Evolutionary conservation across 169 alveolate species (phyloP).

Genomic region (Ichthyophthirius multifiliis): DNA sequence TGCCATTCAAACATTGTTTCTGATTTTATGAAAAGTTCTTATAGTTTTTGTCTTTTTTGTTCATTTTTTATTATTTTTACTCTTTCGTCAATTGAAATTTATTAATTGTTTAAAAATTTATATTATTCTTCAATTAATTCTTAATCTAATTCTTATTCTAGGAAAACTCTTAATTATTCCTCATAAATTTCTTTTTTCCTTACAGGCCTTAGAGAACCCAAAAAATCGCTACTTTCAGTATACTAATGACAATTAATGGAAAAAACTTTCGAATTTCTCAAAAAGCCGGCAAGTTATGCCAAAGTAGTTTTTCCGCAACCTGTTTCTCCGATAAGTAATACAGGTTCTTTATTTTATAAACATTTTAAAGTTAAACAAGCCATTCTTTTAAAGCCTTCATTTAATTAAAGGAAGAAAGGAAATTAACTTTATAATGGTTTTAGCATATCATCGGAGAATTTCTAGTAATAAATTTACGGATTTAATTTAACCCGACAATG

Average conservation of each 20-base stretch:
- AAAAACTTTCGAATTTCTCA: constrained; percentile 59
- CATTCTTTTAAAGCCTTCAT: constrained; percentile 25
- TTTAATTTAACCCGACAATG: constrained; percentile 49
- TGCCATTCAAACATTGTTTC: constrained; percentile 96
- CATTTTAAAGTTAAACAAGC: constrained; percentile 72
- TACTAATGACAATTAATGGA: constrained; percentile 96
- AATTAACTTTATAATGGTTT: neutral
- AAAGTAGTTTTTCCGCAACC: constrained; percentile 94
- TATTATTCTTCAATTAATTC: too few species aligned
- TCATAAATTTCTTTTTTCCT: constrained; percentile 56
- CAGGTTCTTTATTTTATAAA: constrained; percentile 93
- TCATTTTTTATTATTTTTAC: neutral
- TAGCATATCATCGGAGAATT: constrained; percentile 22
- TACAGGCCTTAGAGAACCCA: constrained; percentile 94
- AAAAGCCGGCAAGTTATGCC: constrained; percentile 29
- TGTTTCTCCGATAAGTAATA: constrained; percentile 99
- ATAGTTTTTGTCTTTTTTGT: neutral
- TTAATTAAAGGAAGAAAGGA: constrained; percentile 5
- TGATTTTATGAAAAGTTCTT: neutral
- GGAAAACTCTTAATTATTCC: too few species aligned
- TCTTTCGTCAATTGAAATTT: constrained; percentile 15
- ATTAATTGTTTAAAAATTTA: too few species aligned
- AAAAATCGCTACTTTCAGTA: constrained; percentile 96
- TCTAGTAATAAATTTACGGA: constrained; percentile 21
- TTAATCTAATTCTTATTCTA: too few species aligned